Conservation (phyloP, 2,329 filamentous ascomycete species). For the Aspergillus nomiae region DNA sequence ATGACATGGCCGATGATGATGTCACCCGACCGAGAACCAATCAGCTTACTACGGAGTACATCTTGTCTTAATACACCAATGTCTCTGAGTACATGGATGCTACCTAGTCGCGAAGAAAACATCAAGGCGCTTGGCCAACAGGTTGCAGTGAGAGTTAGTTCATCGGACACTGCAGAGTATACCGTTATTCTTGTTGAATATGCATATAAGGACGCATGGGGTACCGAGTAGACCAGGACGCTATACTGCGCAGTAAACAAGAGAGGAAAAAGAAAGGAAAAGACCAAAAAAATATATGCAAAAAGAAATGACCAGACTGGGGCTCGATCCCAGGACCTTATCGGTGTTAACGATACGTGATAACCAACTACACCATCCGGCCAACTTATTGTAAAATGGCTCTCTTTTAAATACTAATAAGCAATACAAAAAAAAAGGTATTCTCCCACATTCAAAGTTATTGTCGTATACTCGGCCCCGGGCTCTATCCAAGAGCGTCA, state of each 20-base stretch:
- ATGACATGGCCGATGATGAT: slow-evolving; percentile 24
- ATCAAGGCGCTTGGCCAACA: too few species aligned
- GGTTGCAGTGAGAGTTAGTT: too few species aligned
- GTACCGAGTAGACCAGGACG: neutral
- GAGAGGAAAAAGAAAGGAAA: neutral
- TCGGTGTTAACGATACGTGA: slow-evolving; percentile 5
- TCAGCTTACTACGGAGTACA: neutral
- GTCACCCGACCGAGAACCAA: slow-evolving; percentile 23
- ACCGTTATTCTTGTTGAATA: too few species aligned
- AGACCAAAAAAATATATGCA: neutral
- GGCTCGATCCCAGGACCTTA: slow-evolving; percentile 7
- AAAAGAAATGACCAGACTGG: slow-evolving; percentile 4
- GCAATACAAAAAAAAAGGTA: too few species aligned
- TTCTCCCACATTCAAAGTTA: too few species aligned
- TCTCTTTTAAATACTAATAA: neutral
- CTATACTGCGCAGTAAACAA: neutral
- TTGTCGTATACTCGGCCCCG: too few species aligned
- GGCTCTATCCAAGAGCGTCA: too few species aligned
- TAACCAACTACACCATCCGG: slow-evolving; percentile 7
- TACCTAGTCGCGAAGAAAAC: too few species aligned
- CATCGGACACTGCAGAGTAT: too few species aligned
- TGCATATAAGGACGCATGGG: neutral
- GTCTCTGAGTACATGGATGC: too few species aligned
- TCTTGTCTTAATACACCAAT: too few species aligned
- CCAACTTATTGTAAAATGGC: neutral